Evolutionary conservation across 169 alveolate species (phyloP).

Genomic region (Plasmodium gaboni): DNA sequence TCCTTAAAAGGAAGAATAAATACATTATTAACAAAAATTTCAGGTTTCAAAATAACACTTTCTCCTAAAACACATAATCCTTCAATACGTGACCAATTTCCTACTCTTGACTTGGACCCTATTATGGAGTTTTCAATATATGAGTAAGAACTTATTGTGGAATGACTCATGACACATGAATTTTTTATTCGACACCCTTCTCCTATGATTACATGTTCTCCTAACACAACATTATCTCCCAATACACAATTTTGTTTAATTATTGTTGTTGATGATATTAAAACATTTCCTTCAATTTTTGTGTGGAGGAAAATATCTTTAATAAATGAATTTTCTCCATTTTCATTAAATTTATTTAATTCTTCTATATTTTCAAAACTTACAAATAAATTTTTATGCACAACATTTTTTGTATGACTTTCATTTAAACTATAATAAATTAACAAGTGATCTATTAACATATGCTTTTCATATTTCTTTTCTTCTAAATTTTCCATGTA

Average conservation of each 20-base stretch:
- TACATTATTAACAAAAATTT: conserved; percentile 90
- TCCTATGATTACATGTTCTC: conserved; percentile 93
- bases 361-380: conserved; percentile 72
- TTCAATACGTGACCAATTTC: conserved; percentile 96
- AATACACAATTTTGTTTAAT: conserved; percentile 90
- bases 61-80: conserved; percentile 95
- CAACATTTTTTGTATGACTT: conserved; percentile 6
- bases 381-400: conserved; percentile 37
- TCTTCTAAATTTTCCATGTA: conserved; percentile 66
- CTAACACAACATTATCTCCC: conserved; percentile 95
- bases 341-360: conserved; percentile 30
- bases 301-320: conserved; percentile 14
- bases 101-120: conserved; percentile 94
- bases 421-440: conserved; percentile 31
- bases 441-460: conserved; percentile 15
- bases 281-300: conserved; percentile 81
- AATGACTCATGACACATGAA: conserved; percentile 90
- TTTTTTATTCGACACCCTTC: conserved; percentile 93
- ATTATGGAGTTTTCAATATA: conserved; percentile 92
- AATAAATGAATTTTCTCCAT: conserved; percentile 8
- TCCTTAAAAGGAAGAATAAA: conserved; percentile 93
- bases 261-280: conserved; percentile 83
- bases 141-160: conserved; percentile 85
- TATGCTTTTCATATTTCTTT: neutral
- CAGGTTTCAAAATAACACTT: conserved; percentile 93